These are phyloP conservation scores for Tilletia walkeri DNA, from an alignment of 1,284 basidiomycete genomes.

Conservation along the genomic window DNA sequence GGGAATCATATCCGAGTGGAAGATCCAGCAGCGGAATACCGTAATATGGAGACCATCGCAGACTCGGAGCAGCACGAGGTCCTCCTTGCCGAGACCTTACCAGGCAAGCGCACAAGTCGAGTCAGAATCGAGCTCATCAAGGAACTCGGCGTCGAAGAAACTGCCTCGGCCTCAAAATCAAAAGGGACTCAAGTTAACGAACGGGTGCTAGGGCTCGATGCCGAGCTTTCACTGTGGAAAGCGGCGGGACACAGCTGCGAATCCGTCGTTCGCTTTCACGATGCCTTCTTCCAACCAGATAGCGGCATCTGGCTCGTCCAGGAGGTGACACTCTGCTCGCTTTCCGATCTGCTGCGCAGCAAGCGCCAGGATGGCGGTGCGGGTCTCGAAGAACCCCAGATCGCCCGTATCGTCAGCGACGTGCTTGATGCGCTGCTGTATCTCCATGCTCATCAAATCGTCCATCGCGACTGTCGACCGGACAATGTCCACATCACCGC, in stretches of 20 bases:
- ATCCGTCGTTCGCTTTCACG: constrained; percentile 25
- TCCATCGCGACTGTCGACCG: constrained; percentile 43
- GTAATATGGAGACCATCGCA: background rate
- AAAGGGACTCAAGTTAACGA: background rate
- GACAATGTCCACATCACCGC: constrained; percentile 44
- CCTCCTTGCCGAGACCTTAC: background rate
- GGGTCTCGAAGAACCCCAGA: constrained; percentile 31
- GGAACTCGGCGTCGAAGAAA: background rate
- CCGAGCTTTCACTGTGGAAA: background rate
- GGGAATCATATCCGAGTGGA: background rate
- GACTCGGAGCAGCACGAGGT: background rate
- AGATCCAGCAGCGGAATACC: constrained; percentile 2
- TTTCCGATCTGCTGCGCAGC: constrained; percentile 41
- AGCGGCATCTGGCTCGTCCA: constrained; percentile 42
- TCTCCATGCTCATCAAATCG: constrained; percentile 32
- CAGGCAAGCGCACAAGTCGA: background rate
- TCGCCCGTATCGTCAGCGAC: constrained; percentile 41
- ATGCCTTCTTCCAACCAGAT: constrained; percentile 28
- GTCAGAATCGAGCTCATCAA: constrained; percentile 5
- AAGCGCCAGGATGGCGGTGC: constrained; percentile 22
- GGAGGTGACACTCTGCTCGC: constrained; percentile 38
- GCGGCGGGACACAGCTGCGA: background rate
- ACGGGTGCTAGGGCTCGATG: background rate
- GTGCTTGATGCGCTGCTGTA: constrained; percentile 35
- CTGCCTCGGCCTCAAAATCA: background rate